Conservation (phyloP, 2,329 filamentous ascomycete genomes). For the Albophoma yamanashiensis region DNA sequence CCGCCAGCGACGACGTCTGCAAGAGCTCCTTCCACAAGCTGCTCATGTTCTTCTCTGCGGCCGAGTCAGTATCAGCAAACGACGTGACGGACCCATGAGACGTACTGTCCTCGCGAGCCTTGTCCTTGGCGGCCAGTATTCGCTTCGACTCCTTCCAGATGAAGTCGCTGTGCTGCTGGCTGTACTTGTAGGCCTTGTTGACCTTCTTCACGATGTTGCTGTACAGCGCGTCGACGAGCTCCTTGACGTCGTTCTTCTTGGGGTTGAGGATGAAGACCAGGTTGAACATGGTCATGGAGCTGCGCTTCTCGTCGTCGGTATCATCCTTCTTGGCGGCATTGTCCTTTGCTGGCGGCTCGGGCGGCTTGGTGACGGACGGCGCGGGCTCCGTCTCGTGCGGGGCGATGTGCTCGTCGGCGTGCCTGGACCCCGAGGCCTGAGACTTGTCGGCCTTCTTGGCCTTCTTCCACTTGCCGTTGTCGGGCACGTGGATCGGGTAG, state of each 20-base stretch:
- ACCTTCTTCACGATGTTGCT: slow-evolving; percentile 85
- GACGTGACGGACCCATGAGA: slow-evolving; percentile 2
- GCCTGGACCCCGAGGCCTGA: slow-evolving; percentile 22
- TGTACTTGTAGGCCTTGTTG: slow-evolving; percentile 85
- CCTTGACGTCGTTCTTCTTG: slow-evolving; percentile 64
- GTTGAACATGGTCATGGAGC: slow-evolving; percentile 93
- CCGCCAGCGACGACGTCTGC: slow-evolving; percentile 65
- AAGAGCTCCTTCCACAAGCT: slow-evolving; percentile 61
- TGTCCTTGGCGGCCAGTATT: slow-evolving; percentile 72
- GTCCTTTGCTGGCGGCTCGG: slow-evolving; percentile 12
- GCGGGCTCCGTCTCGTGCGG: slow-evolving; percentile 17
- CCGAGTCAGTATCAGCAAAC: neutral
- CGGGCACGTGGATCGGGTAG: slow-evolving; percentile 71
- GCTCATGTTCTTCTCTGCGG: slow-evolving; percentile 46
- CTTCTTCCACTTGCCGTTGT: slow-evolving; percentile 69
- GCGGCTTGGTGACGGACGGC: slow-evolving; percentile 11
- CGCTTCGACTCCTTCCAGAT: slow-evolving; percentile 84
- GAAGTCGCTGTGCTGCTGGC: slow-evolving; percentile 81
- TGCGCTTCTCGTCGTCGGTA: slow-evolving; percentile 49
- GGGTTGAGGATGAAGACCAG: slow-evolving; percentile 86
- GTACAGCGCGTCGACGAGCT: slow-evolving; percentile 67
- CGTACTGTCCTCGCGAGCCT: slow-evolving; percentile 59
- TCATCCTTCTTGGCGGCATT: slow-evolving; percentile 32
- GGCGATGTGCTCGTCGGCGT: slow-evolving; percentile 18
- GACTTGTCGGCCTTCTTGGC: slow-evolving; percentile 40